Percentiles rank a stretch among this genome's conserved stretches.
Conservation (phyloP, 768 basidiomycete genomes). For the Mycena kentingensis region DNA sequence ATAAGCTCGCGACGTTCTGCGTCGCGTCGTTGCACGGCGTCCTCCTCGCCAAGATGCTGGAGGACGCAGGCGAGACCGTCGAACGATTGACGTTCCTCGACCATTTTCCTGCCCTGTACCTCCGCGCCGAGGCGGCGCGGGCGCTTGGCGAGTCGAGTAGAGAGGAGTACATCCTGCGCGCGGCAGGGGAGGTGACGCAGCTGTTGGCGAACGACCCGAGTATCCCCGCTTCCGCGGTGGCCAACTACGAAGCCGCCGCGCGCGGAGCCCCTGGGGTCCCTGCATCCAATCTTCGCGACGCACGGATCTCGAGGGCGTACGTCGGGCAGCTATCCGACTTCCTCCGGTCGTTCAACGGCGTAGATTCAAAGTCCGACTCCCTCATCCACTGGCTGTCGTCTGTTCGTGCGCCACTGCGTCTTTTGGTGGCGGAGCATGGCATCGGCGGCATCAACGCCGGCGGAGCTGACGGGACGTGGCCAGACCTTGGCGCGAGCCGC, state of each 20-base stretch:
- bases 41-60: conserved; percentile 8
- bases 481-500: conserved; percentile 11
- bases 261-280: neutral
- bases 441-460: neutral
- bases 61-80: conserved; percentile 13
- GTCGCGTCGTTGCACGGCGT: conserved; percentile 2
- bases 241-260: conserved; percentile 16
- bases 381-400: conserved; percentile 10
- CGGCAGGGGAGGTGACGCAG: neutral
- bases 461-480: too few species aligned
- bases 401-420: conserved; percentile 1
- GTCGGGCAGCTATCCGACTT: conserved; percentile 7
- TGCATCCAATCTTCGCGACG: conserved; percentile 1
- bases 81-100: conserved; percentile 14
- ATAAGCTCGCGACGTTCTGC: conserved; percentile 9
- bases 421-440: conserved; percentile 8
- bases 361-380: conserved; percentile 1
- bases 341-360: conserved; percentile 5
- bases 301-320: conserved; percentile 5
- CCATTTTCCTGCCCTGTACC: conserved; percentile 3
- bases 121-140: neutral
- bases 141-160: neutral
- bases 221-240: conserved; percentile 3
- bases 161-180: neutral
- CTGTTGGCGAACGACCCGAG: conserved; percentile 4